These are phyloP conservation scores for Cyberlindnera maclurae DNA, from an alignment of 805 yeast species.

Conservation along the genomic window DNA sequence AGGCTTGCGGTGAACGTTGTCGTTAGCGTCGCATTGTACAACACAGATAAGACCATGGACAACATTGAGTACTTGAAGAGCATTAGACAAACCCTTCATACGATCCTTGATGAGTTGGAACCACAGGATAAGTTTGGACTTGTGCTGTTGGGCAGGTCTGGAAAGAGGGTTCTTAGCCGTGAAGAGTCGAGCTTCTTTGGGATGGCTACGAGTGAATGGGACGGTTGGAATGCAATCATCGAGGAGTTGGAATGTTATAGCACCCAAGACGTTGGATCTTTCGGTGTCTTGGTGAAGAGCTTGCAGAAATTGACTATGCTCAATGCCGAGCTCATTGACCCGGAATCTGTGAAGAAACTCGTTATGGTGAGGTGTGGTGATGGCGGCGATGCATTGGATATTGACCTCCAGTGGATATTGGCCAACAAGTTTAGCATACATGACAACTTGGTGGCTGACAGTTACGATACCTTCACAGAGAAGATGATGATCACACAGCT, in stretches of 20 bases:
- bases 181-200: constrained; percentile 40
- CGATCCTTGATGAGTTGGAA: constrained; percentile 25
- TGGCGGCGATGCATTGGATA: not conserved
- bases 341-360: constrained; percentile 9
- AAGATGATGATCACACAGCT: not conserved
- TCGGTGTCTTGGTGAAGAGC: constrained; percentile 3
- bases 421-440: constrained; percentile 8
- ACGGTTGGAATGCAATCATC: constrained; percentile 41
- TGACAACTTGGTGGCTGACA: constrained; percentile 6
- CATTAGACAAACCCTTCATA: constrained; percentile 23
- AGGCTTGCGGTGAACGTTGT: constrained; percentile 34
- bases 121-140: constrained; percentile 39
- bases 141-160: constrained; percentile 40
- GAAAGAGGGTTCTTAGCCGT: constrained; percentile 27
- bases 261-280: constrained; percentile 1
- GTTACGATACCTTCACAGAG: constrained; percentile 7
- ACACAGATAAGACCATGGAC: constrained; percentile 19
- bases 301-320: constrained; percentile 5
- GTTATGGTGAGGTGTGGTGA: constrained; percentile 6
- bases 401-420: constrained; percentile 7
- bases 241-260: constrained; percentile 28
- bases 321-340: constrained; percentile 7
- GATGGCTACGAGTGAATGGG: constrained; percentile 37
- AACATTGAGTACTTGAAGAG: constrained; percentile 25
- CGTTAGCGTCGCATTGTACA: constrained; percentile 35